Percentiles rank a stretch among this genome's conserved stretches.
phyloP scores from a whole-genome alignment of 352 stramenopile genomes.

The Phytophthora macrochlamydospora region DNA sequence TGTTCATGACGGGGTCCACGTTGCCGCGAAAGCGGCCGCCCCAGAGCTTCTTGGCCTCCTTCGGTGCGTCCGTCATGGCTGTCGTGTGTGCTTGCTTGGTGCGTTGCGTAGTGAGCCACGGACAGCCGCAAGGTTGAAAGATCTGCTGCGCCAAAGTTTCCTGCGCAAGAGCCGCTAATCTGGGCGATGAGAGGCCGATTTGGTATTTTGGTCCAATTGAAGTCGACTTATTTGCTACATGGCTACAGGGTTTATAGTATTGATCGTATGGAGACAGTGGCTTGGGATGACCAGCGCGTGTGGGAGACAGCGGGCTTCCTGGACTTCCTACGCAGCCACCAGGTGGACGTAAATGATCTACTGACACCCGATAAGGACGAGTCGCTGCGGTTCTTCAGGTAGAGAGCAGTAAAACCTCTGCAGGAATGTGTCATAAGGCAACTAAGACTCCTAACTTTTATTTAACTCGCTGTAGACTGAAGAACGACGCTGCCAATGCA shows the following conservation, averaged over 20 bases:
- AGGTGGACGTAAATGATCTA: constrained; percentile 52
- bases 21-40: constrained; percentile 95
- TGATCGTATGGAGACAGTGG: constrained; percentile 1
- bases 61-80: constrained; percentile 42
- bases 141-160: not conserved
- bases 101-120: not conserved
- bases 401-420: not conserved
- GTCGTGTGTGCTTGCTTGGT: not conserved
- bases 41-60: constrained; percentile 83
- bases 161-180: constrained; percentile 17
- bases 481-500: constrained; percentile 12
- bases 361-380: constrained; percentile 26
- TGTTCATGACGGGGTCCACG: constrained; percentile 97
- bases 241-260: constrained; percentile 3
- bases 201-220: not conserved
- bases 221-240: constrained; percentile 4
- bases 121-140: not conserved
- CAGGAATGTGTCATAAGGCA: constrained; percentile 30
- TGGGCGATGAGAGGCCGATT: constrained; percentile 7
- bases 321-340: constrained; percentile 58
- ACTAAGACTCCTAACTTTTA: not conserved
- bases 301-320: constrained; percentile 61
- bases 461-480: constrained; percentile 31
- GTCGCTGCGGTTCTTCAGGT: constrained; percentile 70
- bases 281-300: constrained; percentile 46